Evolutionary conservation across 495 filamentous ascomycete genomes (phyloP), one percentile per base, ranked within the genome.

Genomic region (Hypoxylon fuscum): DNA sequence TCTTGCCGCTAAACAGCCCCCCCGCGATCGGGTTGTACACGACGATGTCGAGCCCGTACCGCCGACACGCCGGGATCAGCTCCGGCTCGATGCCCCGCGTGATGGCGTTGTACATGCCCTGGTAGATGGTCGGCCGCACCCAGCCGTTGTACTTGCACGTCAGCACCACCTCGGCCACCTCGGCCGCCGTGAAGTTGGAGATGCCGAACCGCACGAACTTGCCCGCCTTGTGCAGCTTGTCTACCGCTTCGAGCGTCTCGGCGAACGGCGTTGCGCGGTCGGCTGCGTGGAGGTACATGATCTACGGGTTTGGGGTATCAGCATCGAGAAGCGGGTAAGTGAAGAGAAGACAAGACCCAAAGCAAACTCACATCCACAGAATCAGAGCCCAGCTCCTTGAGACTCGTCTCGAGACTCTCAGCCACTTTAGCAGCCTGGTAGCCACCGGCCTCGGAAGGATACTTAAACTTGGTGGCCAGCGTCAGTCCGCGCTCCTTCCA

Each of bases 1-100:
- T 93, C 69, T 95, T 95, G 49, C 93, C 91, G 20, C 87, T 88
- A 68, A 96, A 89, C 15, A 96, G 72, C 0, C 93, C 93, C 4
- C 92, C 93, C 8, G 90, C 91, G 34, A 72, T 77, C 0, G 93
- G 93, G 72, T 96, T 96, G 75, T 97, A 96, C n/a, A 94, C 80
- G 21, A 96, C 92, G 20, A 96, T 84, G 58, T 95, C 90, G 22
- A 97, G 79, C 0, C 91, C 90, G 68, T 94, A 96, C 12, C 91
- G 86, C n/a, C 87, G 83, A 65, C 91, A 96, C 5, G 87, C 87
- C 0, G 85, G 88, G 23, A 96, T 81, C 29, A 96, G 77, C 74
- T 97, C 93, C 11, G 84, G 72, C 74, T 96, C 93, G 49, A 96
- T 88, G 6, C 82, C 84, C 10, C 93, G 89, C 3, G 82, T 90